Evolutionary conservation across 495 filamentous ascomycete genomes (phyloP).

Genomic region (Rhypophila decipiens): DNA sequence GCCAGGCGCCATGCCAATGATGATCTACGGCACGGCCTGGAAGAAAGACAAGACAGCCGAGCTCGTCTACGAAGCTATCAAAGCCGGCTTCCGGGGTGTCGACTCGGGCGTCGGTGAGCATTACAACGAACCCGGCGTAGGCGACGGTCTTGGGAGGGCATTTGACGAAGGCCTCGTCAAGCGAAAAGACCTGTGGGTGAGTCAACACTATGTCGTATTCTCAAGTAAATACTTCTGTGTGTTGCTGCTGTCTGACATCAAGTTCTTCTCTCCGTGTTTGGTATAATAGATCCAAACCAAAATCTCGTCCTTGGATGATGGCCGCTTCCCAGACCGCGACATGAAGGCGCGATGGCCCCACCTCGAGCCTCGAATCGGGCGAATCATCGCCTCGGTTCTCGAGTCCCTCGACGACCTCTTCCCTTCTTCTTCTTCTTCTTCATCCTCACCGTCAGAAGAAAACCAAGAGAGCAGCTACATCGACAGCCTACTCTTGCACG

Average conservation of each 20-base stretch:
- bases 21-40: conserved; percentile 86
- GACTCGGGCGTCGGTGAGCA: conserved; percentile 79
- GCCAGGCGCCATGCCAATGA: conserved; percentile 41
- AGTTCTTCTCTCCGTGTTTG: background rate
- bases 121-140: conserved; percentile 69
- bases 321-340: conserved; percentile 55
- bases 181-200: conserved; percentile 51
- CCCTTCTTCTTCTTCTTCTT: conserved; percentile 21
- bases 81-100: conserved; percentile 64
- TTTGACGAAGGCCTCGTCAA: conserved; percentile 51
- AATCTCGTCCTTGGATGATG: conserved; percentile 58
- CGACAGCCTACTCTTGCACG: conserved; percentile 69
- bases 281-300: conserved; percentile 81
- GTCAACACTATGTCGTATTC: conserved; percentile 34
- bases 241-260: conserved; percentile 2
- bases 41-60: conserved; percentile 65
- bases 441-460: too few relatives aligned
- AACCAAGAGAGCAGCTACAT: conserved; percentile 46
- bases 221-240: background rate
- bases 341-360: conserved; percentile 9
- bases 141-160: conserved; percentile 54
- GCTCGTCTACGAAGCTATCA: conserved; percentile 62
- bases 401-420: conserved; percentile 64
- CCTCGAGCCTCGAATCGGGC: too few relatives aligned
- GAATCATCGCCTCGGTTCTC: too few relatives aligned